Base-by-base conservation (phyloP, 202 grass and related monocot species). In the Panicum virgatum region DNA sequence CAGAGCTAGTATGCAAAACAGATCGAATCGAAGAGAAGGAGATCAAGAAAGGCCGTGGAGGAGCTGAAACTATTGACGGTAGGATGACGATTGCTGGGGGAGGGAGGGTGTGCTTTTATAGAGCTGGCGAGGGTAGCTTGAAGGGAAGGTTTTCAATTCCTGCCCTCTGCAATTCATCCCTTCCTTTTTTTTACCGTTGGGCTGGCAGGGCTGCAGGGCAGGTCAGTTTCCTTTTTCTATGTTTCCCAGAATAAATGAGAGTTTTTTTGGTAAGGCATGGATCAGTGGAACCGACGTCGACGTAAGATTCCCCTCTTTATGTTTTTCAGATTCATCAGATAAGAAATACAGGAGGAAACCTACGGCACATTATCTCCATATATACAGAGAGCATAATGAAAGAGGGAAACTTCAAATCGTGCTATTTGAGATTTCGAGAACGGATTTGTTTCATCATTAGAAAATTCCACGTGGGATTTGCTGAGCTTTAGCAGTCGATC, bases 101-200 rank as follows among this genome's bases (percentile, higher is more conserved):
- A 7, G 15, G 15, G 75, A 48, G 64, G 56, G 10, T 71, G 10
- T 71, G 62, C 16, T 76, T 88, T 86, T 92, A 92, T 92, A 89
- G 75, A 82, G 50, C 66, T 34, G 37, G 7, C 11, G 30, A 19
- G 10, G 71, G 7, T 57, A 36, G 20, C 23, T 8, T 43, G 26
- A 53, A 40, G 14, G 58, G 78, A 47, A 73, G 58, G 66, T 4
- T 37, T 67, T 74, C 56, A 82, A 64, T 66, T 57, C 38, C 72
- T 66, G 76, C 82, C 62, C 52, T 80, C 22, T 56, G 18, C 7
- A 37, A n/a, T 42, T 42, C 1, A 51, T 69, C 12, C n/a, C 37
- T 67, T 67, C 64, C 20, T 42, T 59, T 59, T 59, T 59, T 27
- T 13, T 13, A 26, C 56, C 11, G 23, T 58, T 58, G 56, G 23